A percentile compares a stretch with the other conserved stretches of the same genome.
Evolutionary conservation across 2,329 filamentous ascomycete species (phyloP).

Genomic region (Penicillium occitanis): DNA sequence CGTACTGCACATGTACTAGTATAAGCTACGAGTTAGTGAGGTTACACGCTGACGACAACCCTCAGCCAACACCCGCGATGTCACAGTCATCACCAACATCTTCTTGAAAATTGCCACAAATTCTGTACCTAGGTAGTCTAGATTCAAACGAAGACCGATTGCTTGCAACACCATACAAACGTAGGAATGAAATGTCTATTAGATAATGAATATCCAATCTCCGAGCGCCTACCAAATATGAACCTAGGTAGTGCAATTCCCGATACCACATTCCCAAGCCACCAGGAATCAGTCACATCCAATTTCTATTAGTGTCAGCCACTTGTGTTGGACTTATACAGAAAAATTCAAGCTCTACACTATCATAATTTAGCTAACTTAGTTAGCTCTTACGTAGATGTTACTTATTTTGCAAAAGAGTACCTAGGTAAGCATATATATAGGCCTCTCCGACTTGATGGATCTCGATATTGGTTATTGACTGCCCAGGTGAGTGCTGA

Average conservation of each 20-base stretch:
- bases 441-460: too few species aligned
- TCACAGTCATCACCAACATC: neutral
- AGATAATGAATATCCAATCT: neutral
- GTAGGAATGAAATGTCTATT: neutral
- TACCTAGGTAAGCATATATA: too few species aligned
- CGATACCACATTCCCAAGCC: neutral
- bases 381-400: neutral
- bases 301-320: neutral
- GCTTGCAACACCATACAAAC: neutral
- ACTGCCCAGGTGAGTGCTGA: too few species aligned
- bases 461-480: neutral
- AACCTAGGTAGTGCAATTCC: neutral
- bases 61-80: neutral
- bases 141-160: neutral
- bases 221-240: neutral
- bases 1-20: neutral
- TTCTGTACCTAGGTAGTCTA: neutral
- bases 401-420: neutral
- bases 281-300: neutral
- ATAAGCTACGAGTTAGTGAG: neutral
- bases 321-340: neutral
- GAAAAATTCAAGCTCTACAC: too few species aligned
- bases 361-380: neutral
- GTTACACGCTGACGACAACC: neutral
- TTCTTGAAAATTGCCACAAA: neutral